Conservation (phyloP, 192 early-diverging fungal species). For the Mortierella alpina region DNA sequence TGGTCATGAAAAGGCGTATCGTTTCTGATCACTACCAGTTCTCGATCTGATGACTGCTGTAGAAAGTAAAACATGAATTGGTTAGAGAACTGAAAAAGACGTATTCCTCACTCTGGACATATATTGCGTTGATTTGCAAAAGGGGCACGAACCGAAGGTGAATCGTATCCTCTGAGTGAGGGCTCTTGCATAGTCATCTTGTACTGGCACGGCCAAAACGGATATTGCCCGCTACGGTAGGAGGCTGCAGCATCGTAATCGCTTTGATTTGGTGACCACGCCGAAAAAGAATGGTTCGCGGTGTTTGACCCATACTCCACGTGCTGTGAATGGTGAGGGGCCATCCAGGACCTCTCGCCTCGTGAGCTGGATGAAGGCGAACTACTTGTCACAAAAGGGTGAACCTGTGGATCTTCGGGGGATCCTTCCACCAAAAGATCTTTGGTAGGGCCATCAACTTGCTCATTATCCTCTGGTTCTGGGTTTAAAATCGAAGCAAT, state of each 20-base stretch:
- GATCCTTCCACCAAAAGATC: too few species aligned
- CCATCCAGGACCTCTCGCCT: too few species aligned
- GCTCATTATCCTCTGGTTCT: not conserved
- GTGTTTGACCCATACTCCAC: too few species aligned
- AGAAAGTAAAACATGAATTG: not conserved
- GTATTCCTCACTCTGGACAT: too few species aligned
- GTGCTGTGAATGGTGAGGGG: too few species aligned
- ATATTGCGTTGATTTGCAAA: too few species aligned
- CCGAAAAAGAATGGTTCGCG: not conserved
- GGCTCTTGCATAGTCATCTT: conserved; percentile 23
- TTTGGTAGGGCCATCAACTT: too few species aligned
- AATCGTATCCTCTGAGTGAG: not conserved
- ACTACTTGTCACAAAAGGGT: too few species aligned
- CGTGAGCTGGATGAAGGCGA: too few species aligned
- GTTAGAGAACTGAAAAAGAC: not conserved
- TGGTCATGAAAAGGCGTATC: conserved; percentile 17
- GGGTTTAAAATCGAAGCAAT: conserved; percentile 49
- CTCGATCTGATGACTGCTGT: conserved; percentile 3
- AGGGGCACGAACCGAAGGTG: too few species aligned
- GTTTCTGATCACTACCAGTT: conserved; percentile 16
- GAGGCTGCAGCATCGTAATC: conserved; percentile 11
- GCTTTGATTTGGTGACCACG: not conserved
- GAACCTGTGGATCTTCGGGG: too few species aligned
- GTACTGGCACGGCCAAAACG: conserved; percentile 42
- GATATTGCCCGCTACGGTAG: conserved; percentile 19